Evolutionary conservation across 2,329 filamentous ascomycete genomes (phyloP), one percentile per base, ranked within the genome.

Genomic region (Hortaea werneckii): DNA sequence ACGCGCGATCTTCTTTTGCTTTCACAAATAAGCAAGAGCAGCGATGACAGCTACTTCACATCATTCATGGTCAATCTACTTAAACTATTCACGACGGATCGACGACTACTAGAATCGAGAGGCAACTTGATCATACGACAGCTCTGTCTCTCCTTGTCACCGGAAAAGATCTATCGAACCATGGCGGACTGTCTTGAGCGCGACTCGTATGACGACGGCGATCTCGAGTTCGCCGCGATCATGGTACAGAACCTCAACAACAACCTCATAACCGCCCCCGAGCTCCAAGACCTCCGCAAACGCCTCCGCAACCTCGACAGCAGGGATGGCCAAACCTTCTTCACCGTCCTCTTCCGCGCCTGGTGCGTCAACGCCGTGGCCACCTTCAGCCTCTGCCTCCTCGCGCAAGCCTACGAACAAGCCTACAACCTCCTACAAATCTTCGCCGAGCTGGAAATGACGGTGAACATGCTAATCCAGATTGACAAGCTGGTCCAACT

Each of bases 171-270:
- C 48, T 98, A 96, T 61, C 81, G 92, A 29, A 96, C 88, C 2
- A 74, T 98, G 52, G 94, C 92, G 27, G 92, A 98, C 58, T 95
- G 92, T 56, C 85, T 98, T 7, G 92, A 96, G 65, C 94, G 89
- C 61, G 92, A 98, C 40, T 37, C 41, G 8, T 92, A 96, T 54
- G 71, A 76, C 67, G 20, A 20, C 20, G 20, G 20, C 20, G 92
- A 98, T 62, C 80, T 98, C 37, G 94, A 98, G 64, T 98, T 98
- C 66, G 90, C 92, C 11, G 95, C 90, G 62, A 96, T 98, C 58
- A 98, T 98, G 92, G 88, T 98, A 29, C 92, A 98, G 65, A 96
- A 96, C 59, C 75, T 98, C 43, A 98, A 98, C 70, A 98, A 98
- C 66, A 98, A 98, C 58, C 80, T 98, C 45, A 95, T 98, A 54